Evolutionary conservation across 345 rosid species (phyloP), one percentile per base, ranked within the genome.

Genomic region (Populus simonii): DNA sequence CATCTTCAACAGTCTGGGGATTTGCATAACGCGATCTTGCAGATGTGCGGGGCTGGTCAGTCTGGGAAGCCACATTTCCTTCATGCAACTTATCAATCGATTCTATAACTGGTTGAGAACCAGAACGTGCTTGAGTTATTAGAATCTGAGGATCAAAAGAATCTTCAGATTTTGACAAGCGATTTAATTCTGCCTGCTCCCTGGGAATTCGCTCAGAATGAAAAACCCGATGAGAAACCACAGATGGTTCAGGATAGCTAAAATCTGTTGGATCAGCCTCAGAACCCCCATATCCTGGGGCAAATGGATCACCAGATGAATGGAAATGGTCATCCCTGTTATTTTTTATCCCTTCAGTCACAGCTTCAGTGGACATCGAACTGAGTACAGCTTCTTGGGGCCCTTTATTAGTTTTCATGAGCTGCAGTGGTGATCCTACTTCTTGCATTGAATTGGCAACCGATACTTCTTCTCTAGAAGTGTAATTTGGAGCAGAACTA

Each of bases 1-100:
- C 91, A 82, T 84, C 91, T 75, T 87, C 82, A 72, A 87, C 81
- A 57, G 87, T 84, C 68, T 85, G 87, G 68, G 82, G 80, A 73
- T 84, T 88, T 72, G 81, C 74, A 78, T 87, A 80, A 66, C 65
- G 73, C 63, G 75, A 74, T 79, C 86, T 88, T 63, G 84, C 84
- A 87, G 93, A 78, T 51, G 82, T 5, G 9, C 8, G 36, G 16
- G 74, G 59, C 49, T 70, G 76, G 69, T 78, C 79, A 13, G 43
- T 6, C 47, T 35, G 35, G 53, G 73, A 39, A 70, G 74, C 66
- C 36, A 66, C 31, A 74, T 66, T 65, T 55, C 73, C 70, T 29
- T 74, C 79, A 15, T 74, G 76, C 13, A 63, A 57, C 66, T 78
- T 78, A 38, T 82, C 79, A 74, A 41, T 65, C 3, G 75, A 62